Base-by-base conservation (phyloP, 2,329 filamentous ascomycete genomes). In the Catunica adiposa region DNA sequence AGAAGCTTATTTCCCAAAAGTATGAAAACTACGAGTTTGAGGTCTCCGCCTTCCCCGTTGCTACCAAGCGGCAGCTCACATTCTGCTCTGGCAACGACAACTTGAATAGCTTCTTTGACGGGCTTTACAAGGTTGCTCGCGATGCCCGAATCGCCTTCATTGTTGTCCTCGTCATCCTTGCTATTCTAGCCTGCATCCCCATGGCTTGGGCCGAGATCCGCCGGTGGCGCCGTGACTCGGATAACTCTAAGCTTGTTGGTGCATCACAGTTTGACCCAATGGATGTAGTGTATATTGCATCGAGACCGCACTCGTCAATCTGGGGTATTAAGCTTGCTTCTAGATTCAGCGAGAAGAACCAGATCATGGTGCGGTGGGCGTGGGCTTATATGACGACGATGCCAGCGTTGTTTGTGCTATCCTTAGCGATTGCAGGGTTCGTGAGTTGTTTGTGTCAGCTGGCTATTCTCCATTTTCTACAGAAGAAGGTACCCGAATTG, bases 71-170 rank as follows among this genome's bases (percentile, higher is more conserved):
- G 67, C 72, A 80, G 38, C 73, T 98, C 54, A 83, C 77, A 0
- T 97, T 98, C 71, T 98, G 92, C 72, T 87, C 87, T 44, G 80
- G 88, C 65, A 88, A 92, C 69, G 77, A 86, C 61, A 80, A 78
- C 31, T 84, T 98, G 67, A 80, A 83, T 64, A 74, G 82, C 60
- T 97, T 97, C 72, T 98, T 98, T 67, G 72, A 82, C 56, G 74
- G 74, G 11, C 73, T 97, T 1, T 79, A 80, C 53, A 69, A 78
- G 25, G 73, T 88, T 47, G 78, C 83, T n/a, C 70, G 75, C 55
- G 76, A 77, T 20, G 85, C 86, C 50, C 80, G 81, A 63, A 86
- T 82, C 59, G 78, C 84, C 51, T 89, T 94, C 65, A 77, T 94
- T 54, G 81, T 77, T n/a, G 75, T 89, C 15, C 73, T 97, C 38